phyloP scores from a whole-genome alignment of 768 basidiomycete species.

The Kwoniella dendrophila region DNA sequence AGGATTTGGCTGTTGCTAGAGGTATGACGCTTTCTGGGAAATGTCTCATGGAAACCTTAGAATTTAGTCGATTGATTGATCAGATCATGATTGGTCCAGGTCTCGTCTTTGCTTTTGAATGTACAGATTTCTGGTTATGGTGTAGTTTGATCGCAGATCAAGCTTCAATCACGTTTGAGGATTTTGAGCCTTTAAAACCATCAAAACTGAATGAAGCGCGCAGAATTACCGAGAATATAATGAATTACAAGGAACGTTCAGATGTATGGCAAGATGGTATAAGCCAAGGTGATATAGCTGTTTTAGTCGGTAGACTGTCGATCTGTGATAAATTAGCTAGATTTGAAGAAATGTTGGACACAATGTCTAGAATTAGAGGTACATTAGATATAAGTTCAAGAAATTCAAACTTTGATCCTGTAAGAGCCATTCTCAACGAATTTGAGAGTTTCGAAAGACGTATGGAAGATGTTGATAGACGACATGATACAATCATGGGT shows the following conservation, averaged over 20 bases:
- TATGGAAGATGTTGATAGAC: slow-evolving; percentile 31
- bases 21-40: slow-evolving; percentile 18
- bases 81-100: slow-evolving; percentile 5
- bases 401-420: slow-evolving; percentile 31
- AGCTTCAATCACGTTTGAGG: slow-evolving; percentile 32
- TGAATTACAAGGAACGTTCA: slow-evolving; percentile 18
- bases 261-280: slow-evolving; percentile 27
- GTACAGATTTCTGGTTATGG: slow-evolving; percentile 32
- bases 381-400: slow-evolving; percentile 28
- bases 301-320: slow-evolving; percentile 32
- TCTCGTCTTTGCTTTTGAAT: slow-evolving; percentile 11
- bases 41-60: slow-evolving; percentile 12
- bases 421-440: slow-evolving; percentile 28
- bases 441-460: slow-evolving; percentile 24
- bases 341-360: slow-evolving; percentile 31
- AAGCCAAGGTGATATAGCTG: slow-evolving; percentile 9
- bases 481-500: slow-evolving; percentile 38
- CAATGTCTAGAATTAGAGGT: slow-evolving; percentile 20
- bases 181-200: slow-evolving; percentile 22
- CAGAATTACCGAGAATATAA: slow-evolving; percentile 20
- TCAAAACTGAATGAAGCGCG: slow-evolving; percentile 21
- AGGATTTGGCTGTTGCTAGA: slow-evolving; percentile 32
- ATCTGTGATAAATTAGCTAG: slow-evolving; percentile 39
- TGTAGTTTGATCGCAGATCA: slow-evolving; percentile 23
- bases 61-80: slow-evolving; percentile 22